Conservation (phyloP, 208 protist genomes). For the Trypanosoma cruzi region DNA sequence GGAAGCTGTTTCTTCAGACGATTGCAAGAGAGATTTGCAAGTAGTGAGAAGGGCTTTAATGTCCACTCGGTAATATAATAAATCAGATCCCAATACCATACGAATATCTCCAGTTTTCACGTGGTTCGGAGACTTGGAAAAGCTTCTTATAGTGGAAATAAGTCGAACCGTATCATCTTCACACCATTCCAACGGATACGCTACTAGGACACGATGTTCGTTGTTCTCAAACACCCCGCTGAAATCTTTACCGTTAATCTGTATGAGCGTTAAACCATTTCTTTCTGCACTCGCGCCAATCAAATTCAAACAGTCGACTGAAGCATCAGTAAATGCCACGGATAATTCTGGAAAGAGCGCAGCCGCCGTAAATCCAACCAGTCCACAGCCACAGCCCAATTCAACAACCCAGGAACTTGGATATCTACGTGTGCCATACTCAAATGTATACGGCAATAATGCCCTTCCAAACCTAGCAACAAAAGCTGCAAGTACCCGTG, state of each 20-base stretch:
- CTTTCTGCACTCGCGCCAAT: constrained; percentile 27
- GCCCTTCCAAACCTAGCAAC: constrained; percentile 35
- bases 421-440: neutral
- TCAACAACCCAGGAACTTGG: constrained; percentile 36
- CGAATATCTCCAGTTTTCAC: constrained; percentile 14
- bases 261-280: constrained; percentile 5
- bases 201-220: constrained; percentile 6
- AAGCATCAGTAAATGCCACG: constrained; percentile 63
- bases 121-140: neutral
- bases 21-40: constrained; percentile 32
- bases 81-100: constrained; percentile 65
- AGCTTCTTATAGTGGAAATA: constrained; percentile 6
- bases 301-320: constrained; percentile 44
- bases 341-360: constrained; percentile 24
- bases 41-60: constrained; percentile 44
- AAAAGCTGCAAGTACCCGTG: constrained; percentile 61
- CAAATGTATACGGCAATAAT: constrained; percentile 22
- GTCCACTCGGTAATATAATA: constrained; percentile 76
- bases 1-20: neutral
- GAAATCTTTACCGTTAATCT: constrained; percentile 1
- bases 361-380: constrained; percentile 49
- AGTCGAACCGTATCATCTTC: constrained; percentile 26
- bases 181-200: constrained; percentile 49
- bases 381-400: constrained; percentile 70
- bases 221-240: too few species aligned